Percentiles rank a stretch among this genome's conserved stretches.
Evolutionary conservation across 768 basidiomycete species (phyloP).

Genomic region (Russula foetens): DNA sequence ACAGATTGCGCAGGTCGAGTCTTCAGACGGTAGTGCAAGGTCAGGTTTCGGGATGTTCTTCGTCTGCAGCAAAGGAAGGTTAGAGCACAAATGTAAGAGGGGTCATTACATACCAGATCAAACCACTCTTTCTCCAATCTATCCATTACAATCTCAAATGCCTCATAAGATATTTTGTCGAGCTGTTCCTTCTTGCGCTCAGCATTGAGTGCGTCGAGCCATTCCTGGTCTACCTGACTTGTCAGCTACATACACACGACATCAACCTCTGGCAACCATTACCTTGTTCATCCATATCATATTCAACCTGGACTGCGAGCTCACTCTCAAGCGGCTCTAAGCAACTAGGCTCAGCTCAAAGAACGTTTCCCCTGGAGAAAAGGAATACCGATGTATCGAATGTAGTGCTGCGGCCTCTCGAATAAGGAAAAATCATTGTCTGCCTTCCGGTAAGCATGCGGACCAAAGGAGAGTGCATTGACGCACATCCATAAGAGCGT

Average conservation of each 20-base stretch:
- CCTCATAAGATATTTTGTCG: conserved; percentile 68
- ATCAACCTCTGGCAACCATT: conserved; percentile 6
- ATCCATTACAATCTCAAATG: conserved; percentile 96
- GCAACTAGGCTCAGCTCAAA: not conserved
- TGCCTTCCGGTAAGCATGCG: conserved; percentile 25
- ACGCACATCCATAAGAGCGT: conserved; percentile 36
- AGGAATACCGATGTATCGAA: conserved; percentile 76
- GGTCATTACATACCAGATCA: conserved; percentile 57
- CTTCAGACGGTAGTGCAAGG: conserved; percentile 83
- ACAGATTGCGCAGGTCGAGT: conserved; percentile 93
- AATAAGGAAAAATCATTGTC: conserved; percentile 68
- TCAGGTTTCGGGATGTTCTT: conserved; percentile 90
- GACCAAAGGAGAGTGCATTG: not conserved
- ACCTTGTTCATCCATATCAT: conserved; percentile 99
- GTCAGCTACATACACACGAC: not conserved
- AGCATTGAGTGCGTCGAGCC: conserved; percentile 79
- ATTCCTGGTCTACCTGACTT: conserved; percentile 70
- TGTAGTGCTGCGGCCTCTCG: conserved; percentile 73
- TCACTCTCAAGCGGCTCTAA: conserved; percentile 90
- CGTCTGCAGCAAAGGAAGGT: conserved; percentile 41
- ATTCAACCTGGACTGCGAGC: conserved; percentile 88
- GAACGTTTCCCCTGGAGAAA: not conserved
- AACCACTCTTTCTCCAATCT: conserved; percentile 99
- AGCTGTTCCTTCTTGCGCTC: conserved; percentile 74
- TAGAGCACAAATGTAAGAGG: conserved; percentile 1